Evolutionary conservation across 352 stramenopile genomes (phyloP).

Genomic region (Pythium oligandrum): DNA sequence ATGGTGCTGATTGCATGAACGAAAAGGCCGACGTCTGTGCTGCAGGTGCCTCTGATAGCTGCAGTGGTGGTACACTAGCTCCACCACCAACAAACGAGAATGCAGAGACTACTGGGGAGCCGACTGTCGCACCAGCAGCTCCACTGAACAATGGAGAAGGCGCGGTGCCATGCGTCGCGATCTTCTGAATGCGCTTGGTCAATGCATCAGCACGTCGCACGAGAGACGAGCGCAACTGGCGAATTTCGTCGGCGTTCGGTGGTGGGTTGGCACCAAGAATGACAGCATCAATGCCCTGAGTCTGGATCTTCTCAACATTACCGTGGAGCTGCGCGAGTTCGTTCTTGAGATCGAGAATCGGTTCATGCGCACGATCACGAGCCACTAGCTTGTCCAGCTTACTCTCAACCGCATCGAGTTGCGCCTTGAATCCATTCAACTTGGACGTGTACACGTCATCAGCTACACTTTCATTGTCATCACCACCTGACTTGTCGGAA

Average conservation of each 20-base stretch:
- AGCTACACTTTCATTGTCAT: constrained; percentile 19
- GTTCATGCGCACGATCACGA: constrained; percentile 37
- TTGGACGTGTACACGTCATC: constrained; percentile 8
- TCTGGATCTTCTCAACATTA: constrained; percentile 74
- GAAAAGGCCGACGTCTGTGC: constrained; percentile 40
- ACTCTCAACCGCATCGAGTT: constrained; percentile 31
- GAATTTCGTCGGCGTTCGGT: constrained; percentile 65
- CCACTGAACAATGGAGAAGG: constrained; percentile 5
- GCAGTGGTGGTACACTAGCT: too few species aligned
- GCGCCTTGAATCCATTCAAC: constrained; percentile 6
- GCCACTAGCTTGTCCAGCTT: constrained; percentile 46
- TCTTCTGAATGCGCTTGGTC: constrained; percentile 59
- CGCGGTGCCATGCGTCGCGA: constrained; percentile 13
- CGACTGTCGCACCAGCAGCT: constrained; percentile 1
- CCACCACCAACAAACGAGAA: constrained; percentile 40
- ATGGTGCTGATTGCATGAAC: too few species aligned
- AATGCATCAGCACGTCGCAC: constrained; percentile 60
- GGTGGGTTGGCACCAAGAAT: constrained; percentile 66
- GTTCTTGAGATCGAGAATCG: constrained; percentile 46
- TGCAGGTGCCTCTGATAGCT: constrained; percentile 12
- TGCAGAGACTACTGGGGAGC: constrained; percentile 30
- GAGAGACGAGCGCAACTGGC: constrained; percentile 60
- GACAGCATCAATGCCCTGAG: constrained; percentile 73
- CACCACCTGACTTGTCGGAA: constrained; percentile 9
- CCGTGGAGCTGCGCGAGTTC: constrained; percentile 69